Conservation (phyloP, 1,284 basidiomycete genomes). For the Pascua guehoae region DNA sequence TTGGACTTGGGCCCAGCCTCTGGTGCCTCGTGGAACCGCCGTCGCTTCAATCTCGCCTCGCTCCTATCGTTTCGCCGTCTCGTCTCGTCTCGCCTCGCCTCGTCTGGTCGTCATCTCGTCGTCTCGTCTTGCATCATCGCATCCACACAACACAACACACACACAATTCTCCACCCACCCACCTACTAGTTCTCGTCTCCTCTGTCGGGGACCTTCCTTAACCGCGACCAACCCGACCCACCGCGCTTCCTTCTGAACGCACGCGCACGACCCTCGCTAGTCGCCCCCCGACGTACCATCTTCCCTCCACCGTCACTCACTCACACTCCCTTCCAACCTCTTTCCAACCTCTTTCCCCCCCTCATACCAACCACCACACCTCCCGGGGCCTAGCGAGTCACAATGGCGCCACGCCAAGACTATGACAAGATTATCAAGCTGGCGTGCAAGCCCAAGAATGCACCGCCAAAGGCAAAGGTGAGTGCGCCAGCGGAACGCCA, state of each 20-base stretch:
- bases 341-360: not conserved
- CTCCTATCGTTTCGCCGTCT: too few species aligned
- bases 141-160: too few species aligned
- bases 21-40: too few species aligned
- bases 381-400: not conserved
- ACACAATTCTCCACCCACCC: too few species aligned
- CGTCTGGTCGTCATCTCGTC: too few species aligned
- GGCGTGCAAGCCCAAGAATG: slow-evolving; percentile 90
- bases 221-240: too few species aligned
- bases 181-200: not conserved
- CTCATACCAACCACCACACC: too few species aligned
- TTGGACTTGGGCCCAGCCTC: too few species aligned
- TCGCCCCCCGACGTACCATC: not conserved
- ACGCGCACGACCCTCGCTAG: not conserved
- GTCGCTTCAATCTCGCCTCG: too few species aligned
- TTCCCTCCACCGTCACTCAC: not conserved
- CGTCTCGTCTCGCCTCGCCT: too few species aligned
- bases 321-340: not conserved
- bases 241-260: too few species aligned
- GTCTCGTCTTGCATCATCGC: not conserved
- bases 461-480: slow-evolving; percentile 88
- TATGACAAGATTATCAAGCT: slow-evolving; percentile 62
- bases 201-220: too few species aligned
- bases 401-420: slow-evolving; percentile 14
- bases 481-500: slow-evolving; percentile 9